These are phyloP conservation scores for Ophiostoma sp. DNA, from an alignment of 2,329 filamentous ascomycete species.

Conservation along the genomic window DNA sequence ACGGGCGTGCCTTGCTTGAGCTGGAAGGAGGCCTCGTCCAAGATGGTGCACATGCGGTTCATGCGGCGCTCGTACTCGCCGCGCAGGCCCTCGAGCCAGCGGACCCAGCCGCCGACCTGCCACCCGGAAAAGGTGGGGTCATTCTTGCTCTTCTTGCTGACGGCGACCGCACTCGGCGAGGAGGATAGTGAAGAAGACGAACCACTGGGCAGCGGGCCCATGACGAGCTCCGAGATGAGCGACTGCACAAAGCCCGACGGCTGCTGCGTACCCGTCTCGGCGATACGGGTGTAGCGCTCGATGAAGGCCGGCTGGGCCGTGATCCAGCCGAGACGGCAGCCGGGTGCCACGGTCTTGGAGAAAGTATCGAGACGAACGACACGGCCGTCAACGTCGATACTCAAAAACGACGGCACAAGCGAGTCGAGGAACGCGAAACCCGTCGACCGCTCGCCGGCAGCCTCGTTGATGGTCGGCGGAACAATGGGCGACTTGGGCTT, in stretches of 20 bases:
- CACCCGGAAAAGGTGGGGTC: slow-evolving; percentile 56
- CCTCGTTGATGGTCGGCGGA: slow-evolving; percentile 23
- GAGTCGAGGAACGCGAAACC: slow-evolving; percentile 81
- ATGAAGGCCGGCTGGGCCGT: slow-evolving; percentile 78
- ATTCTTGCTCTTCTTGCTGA: slow-evolving; percentile 35
- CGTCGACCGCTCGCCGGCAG: slow-evolving; percentile 44
- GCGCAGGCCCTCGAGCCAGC: slow-evolving; percentile 83
- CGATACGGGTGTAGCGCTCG: slow-evolving; percentile 68
- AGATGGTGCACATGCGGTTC: slow-evolving; percentile 71
- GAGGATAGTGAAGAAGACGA: slow-evolving; percentile 27
- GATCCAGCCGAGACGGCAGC: slow-evolving; percentile 87
- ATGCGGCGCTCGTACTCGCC: slow-evolving; percentile 84
- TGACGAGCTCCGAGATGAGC: slow-evolving; percentile 73
- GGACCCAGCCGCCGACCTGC: slow-evolving; percentile 83
- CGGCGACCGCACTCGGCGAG: slow-evolving; percentile 4
- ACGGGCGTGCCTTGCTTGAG: slow-evolving; percentile 62
- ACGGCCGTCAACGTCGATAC: slow-evolving; percentile 78
- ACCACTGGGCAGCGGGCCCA: slow-evolving; percentile 63
- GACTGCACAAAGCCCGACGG: slow-evolving; percentile 88
- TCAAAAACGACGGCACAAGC: slow-evolving; percentile 78
- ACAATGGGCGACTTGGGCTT: slow-evolving; percentile 35
- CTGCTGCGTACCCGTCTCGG: slow-evolving; percentile 76
- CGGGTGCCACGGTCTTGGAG: slow-evolving; percentile 88
- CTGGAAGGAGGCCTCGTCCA: slow-evolving; percentile 67
- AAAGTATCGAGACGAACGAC: slow-evolving; percentile 91